Conservation (phyloP, 1,284 basidiomycete species). For the Puccinia coronata region DNA sequence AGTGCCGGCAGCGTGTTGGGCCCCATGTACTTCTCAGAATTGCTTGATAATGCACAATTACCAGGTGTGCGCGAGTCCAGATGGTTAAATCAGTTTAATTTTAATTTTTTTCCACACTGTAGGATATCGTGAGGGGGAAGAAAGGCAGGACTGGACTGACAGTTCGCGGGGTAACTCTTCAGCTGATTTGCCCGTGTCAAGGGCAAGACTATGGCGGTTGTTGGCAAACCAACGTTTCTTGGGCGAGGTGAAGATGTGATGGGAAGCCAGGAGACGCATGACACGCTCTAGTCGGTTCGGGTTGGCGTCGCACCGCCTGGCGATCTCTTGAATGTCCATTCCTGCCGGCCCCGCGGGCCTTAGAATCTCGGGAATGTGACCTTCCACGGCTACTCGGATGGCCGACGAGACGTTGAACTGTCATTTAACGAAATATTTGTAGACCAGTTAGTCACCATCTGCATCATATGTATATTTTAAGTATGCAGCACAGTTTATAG, state of each 20-base stretch:
- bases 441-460: neutral
- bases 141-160: slow-evolving; percentile 19
- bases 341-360: slow-evolving; percentile 23
- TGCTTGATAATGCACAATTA: neutral
- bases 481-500: neutral
- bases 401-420: slow-evolving; percentile 49
- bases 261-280: slow-evolving; percentile 40
- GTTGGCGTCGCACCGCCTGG: slow-evolving; percentile 34
- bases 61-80: too few relatives aligned
- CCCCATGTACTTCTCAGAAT: slow-evolving; percentile 50
- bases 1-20: slow-evolving; percentile 47
- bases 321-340: slow-evolving; percentile 39
- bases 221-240: slow-evolving; percentile 43
- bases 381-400: slow-evolving; percentile 47
- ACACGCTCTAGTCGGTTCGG: slow-evolving; percentile 37
- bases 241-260: slow-evolving; percentile 48
- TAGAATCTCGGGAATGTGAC: slow-evolving; percentile 45
- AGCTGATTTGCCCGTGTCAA: slow-evolving; percentile 45
- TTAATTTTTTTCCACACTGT: too few relatives aligned
- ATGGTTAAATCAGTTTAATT: too few relatives aligned
- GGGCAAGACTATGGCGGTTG: slow-evolving; percentile 46
- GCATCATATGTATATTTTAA: too few relatives aligned
- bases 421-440: too few relatives aligned
- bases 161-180: slow-evolving; percentile 46
- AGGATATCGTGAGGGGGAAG: neutral